These are phyloP conservation scores for Rostrohypoxylon terebratum DNA, from an alignment of 495 filamentous ascomycete genomes.

Conservation along the genomic window DNA sequence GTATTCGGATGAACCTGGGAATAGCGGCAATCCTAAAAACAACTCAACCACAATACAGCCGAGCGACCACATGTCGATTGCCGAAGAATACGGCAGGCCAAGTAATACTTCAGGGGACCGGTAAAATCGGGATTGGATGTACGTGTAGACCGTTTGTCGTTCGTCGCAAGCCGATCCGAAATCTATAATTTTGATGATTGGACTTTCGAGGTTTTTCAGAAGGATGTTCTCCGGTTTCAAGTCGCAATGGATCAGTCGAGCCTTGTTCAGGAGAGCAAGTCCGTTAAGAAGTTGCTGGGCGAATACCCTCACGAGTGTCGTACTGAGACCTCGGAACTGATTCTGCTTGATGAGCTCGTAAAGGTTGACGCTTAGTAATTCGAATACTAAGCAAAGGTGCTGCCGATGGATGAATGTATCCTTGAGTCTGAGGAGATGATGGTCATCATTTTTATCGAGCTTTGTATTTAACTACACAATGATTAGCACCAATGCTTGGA, in stretches of 20 bases:
- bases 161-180: constrained; percentile 99
- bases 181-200: constrained; percentile 99
- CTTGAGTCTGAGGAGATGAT: constrained; percentile 94
- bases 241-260: constrained; percentile 97
- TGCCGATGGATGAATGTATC: constrained; percentile 99
- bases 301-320: constrained; percentile 97
- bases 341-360: constrained; percentile 99
- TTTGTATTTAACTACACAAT: constrained; percentile 87
- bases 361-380: constrained; percentile 95
- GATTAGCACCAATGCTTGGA: constrained; percentile 7
- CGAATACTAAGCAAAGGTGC: constrained; percentile 97
- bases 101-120: constrained; percentile 95
- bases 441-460: constrained; percentile 99
- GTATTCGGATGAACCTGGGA: constrained; percentile 98
- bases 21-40: constrained; percentile 93
- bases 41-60: constrained; percentile 99
- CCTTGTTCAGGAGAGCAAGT: constrained; percentile 92
- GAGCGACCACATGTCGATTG: constrained; percentile 99
- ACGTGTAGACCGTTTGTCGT: constrained; percentile 98
- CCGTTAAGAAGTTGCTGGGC: constrained; percentile 96
- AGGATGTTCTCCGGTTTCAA: constrained; percentile 99
- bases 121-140: constrained; percentile 99
- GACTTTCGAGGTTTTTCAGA: constrained; percentile 97
- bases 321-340: constrained; percentile 97
- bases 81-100: constrained; percentile 95